Conservation (phyloP, 2,329 filamentous ascomycete genomes). For the Fusarium coffeatum region DNA sequence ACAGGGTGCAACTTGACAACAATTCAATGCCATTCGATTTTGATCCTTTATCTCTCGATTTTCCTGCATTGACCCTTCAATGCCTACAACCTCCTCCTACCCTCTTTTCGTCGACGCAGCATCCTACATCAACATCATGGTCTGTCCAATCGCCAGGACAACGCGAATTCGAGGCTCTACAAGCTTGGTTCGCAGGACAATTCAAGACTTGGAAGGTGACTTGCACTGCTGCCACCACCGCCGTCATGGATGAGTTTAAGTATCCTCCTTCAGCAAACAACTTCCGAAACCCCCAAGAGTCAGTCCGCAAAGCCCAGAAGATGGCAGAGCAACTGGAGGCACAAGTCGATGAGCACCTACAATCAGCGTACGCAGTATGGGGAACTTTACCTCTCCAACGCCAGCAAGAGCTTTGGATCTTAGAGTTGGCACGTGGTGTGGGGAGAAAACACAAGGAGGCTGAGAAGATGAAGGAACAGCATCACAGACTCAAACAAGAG, state of each 20-base stretch:
- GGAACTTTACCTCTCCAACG: conserved; percentile 68
- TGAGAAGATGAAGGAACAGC: conserved; percentile 62
- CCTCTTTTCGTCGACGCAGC: conserved; percentile 82
- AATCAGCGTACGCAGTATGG: conserved; percentile 84
- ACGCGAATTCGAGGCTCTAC: conserved; percentile 79
- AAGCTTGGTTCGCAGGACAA: conserved; percentile 72
- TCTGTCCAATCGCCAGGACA: conserved; percentile 80
- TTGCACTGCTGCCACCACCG: conserved; percentile 63
- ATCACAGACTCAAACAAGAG: conserved; percentile 66
- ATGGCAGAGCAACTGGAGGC: conserved; percentile 72
- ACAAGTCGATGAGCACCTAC: conserved; percentile 78
- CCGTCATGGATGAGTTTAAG: conserved; percentile 62
- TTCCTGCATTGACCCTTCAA: conserved; percentile 84
- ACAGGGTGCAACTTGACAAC: conserved; percentile 66
- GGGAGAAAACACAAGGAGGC: conserved; percentile 67
- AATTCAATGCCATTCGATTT: conserved; percentile 76
- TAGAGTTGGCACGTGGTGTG: conserved; percentile 71
- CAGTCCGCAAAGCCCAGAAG: conserved; percentile 61
- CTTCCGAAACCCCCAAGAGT: conserved; percentile 58
- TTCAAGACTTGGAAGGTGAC: conserved; percentile 73
- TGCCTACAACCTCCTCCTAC: conserved; percentile 84
- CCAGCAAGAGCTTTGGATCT: conserved; percentile 68
- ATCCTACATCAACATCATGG: conserved; percentile 83
- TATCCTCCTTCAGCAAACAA: conserved; percentile 59
- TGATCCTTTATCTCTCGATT: conserved; percentile 85